Conservation (phyloP, 305 asterid genomes). For the Fraxinus greggii region DNA sequence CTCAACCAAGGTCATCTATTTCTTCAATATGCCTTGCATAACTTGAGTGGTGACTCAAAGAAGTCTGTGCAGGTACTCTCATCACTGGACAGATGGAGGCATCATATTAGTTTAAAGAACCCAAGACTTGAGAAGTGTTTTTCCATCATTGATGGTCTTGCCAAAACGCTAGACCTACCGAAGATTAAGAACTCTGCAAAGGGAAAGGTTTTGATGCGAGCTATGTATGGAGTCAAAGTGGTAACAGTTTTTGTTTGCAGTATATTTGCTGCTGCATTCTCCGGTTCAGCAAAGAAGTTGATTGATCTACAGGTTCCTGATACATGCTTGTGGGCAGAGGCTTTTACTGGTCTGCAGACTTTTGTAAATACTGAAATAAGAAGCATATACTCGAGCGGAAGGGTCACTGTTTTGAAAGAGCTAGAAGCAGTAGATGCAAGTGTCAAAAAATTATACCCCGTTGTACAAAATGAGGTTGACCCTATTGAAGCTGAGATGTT, state of each 20-base stretch:
- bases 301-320: constrained; percentile 40
- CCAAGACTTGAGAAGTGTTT: constrained; percentile 49
- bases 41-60: constrained; percentile 31
- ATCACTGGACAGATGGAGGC: constrained; percentile 59
- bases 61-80: constrained; percentile 38
- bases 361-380: constrained; percentile 43
- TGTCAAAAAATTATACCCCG: constrained; percentile 39
- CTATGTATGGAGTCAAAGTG: constrained; percentile 61
- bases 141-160: constrained; percentile 44
- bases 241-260: constrained; percentile 56
- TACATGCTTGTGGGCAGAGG: constrained; percentile 51
- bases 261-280: constrained; percentile 48
- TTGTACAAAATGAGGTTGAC: constrained; percentile 37
- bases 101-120: constrained; percentile 40
- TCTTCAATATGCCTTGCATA: constrained; percentile 44
- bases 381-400: constrained; percentile 22
- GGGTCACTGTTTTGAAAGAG: constrained; percentile 43
- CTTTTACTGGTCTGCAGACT: constrained; percentile 43
- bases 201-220: constrained; percentile 62
- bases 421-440: constrained; percentile 39
- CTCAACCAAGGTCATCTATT: constrained; percentile 54
- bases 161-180: constrained; percentile 50
- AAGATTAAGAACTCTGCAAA: constrained; percentile 57
- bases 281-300: constrained; percentile 47
- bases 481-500: constrained; percentile 29